Evolutionary conservation across 2,329 filamentous ascomycete species (phyloP).

Genomic region (Zymoseptoria brevis): DNA sequence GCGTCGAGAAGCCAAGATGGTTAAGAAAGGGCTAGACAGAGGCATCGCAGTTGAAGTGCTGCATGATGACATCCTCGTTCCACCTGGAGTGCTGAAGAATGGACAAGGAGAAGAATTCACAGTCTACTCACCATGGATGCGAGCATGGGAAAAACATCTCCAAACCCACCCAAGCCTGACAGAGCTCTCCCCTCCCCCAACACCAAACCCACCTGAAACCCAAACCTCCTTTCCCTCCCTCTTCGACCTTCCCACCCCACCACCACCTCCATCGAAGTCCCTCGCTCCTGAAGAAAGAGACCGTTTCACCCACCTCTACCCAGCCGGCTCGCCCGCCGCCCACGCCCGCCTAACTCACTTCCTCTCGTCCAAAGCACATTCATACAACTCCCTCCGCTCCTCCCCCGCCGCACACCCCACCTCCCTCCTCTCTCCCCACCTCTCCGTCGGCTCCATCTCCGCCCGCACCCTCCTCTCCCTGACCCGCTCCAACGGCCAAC

Average conservation of each 20-base stretch:
- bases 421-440: slow-evolving; percentile 62
- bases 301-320: slow-evolving; percentile 56
- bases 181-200: slow-evolving; percentile 51
- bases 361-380: slow-evolving; percentile 52
- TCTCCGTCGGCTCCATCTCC: slow-evolving; percentile 60
- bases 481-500: slow-evolving; percentile 56
- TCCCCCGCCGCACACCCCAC: slow-evolving; percentile 56
- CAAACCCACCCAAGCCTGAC: slow-evolving; percentile 62
- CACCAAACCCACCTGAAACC: slow-evolving; percentile 45
- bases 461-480: slow-evolving; percentile 57
- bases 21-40: slow-evolving; percentile 52
- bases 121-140: slow-evolving; percentile 78
- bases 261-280: slow-evolving; percentile 54
- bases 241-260: slow-evolving; percentile 55
- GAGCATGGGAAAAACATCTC: slow-evolving; percentile 65
- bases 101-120: slow-evolving; percentile 71
- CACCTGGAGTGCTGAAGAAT: slow-evolving; percentile 59
- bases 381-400: slow-evolving; percentile 60
- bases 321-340: slow-evolving; percentile 68
- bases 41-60: slow-evolving; percentile 63
- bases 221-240: slow-evolving; percentile 45
- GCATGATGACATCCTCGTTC: slow-evolving; percentile 76
- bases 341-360: slow-evolving; percentile 57
- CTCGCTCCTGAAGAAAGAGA: slow-evolving; percentile 53
- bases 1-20: slow-evolving; percentile 62